Evolutionary conservation across 1,284 basidiomycete species (phyloP).

Genomic region (Anthracocystis panici-leucophaei): DNA sequence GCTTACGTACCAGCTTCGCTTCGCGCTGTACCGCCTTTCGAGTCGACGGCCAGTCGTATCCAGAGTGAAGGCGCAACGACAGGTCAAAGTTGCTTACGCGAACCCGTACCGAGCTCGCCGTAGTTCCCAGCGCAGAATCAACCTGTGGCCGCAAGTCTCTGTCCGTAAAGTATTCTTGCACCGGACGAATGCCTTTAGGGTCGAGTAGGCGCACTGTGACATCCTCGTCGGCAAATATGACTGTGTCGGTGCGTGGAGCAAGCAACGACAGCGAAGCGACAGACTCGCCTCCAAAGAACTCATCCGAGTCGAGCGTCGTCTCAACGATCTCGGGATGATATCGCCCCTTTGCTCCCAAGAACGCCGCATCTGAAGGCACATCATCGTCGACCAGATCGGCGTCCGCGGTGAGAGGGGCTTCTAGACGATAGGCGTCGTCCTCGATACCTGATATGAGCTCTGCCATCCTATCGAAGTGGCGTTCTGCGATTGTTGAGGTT

Average conservation of each 20-base stretch:
- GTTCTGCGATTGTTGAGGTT: neutral
- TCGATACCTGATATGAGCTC: conserved; percentile 78
- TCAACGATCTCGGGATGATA: conserved; percentile 77
- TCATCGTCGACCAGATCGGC: conserved; percentile 93
- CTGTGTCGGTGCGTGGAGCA: conserved; percentile 68
- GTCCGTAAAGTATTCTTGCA: conserved; percentile 52
- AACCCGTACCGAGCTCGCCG: conserved; percentile 46
- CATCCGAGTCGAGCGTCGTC: conserved; percentile 72
- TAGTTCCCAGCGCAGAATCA: conserved; percentile 27
- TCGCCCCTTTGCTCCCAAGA: conserved; percentile 76
- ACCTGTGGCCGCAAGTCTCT: conserved; percentile 36
- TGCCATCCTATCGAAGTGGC: conserved; percentile 21
- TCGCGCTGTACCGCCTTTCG: conserved; percentile 88
- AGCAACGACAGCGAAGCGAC: conserved; percentile 54
- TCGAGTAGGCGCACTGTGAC: conserved; percentile 86
- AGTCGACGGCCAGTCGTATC: conserved; percentile 92
- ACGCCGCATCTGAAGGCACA: conserved; percentile 86
- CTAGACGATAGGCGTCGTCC: conserved; percentile 80
- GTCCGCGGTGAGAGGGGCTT: conserved; percentile 76
- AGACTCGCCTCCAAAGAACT: conserved; percentile 69
- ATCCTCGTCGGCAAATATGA: conserved; percentile 79
- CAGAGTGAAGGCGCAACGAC: conserved; percentile 51
- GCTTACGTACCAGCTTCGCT: conserved; percentile 85
- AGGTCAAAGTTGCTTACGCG: conserved; percentile 51
- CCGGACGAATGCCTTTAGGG: conserved; percentile 73